Evolutionary conservation across 352 stramenopile genomes (phyloP).

Genomic region (Lagenidium giganteum): DNA sequence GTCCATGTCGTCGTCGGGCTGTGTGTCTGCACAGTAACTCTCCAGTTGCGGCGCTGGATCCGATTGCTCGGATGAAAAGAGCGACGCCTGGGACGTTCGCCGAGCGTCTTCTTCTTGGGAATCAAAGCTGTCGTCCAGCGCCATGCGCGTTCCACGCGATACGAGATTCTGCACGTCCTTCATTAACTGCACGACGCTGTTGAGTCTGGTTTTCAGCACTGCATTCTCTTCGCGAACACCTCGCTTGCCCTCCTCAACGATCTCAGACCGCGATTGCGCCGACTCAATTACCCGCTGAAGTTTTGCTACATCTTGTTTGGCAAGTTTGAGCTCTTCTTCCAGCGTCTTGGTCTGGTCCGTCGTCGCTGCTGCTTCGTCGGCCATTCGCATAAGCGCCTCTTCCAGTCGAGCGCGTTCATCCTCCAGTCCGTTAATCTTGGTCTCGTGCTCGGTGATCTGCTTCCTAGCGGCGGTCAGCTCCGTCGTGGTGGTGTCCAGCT

Average conservation of each 20-base stretch:
- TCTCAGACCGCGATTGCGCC: conserved; percentile 4
- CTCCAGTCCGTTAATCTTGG: conserved; percentile 1
- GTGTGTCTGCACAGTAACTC: conserved; percentile 13
- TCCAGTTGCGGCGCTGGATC: conserved; percentile 15
- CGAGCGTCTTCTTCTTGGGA: conserved; percentile 8
- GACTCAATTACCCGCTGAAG: conserved; percentile 12
- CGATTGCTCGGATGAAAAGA: conserved; percentile 20
- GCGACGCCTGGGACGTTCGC: conserved; percentile 5
- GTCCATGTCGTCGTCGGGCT: conserved; percentile 11
- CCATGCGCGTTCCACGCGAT: neutral
- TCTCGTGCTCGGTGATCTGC: neutral
- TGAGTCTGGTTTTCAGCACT: conserved; percentile 4
- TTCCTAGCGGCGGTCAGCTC: neutral
- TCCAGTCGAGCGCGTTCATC: neutral
- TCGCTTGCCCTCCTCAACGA: conserved; percentile 18
- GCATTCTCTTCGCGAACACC: conserved; percentile 11
- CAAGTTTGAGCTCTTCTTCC: conserved; percentile 6
- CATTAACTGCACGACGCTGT: neutral
- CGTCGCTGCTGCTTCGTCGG: no score
- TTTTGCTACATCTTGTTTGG: conserved; percentile 5
- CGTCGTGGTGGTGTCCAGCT: no score
- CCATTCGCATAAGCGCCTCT: conserved; percentile 5
- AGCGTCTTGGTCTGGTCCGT: neutral
- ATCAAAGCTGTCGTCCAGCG: conserved; percentile 7
- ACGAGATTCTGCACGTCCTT: neutral